Conservation (phyloP, 2,329 filamentous ascomycete species). For the Endocalyx cinctus region DNA sequence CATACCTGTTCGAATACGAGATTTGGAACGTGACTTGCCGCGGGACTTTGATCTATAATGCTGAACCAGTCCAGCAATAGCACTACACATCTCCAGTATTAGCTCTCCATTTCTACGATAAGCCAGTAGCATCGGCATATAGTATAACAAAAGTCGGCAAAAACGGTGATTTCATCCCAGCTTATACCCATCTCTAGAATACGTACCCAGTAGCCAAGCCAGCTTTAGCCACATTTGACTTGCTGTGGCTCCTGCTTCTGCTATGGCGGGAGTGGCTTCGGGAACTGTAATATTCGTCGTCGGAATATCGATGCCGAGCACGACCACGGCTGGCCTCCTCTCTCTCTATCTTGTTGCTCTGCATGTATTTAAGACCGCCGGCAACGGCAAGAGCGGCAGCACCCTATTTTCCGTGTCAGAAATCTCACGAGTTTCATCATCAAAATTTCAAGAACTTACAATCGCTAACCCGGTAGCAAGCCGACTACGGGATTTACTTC, state of each 20-base stretch:
- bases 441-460: slow-evolving; percentile 31
- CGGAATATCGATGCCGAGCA: slow-evolving; percentile 43
- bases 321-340: slow-evolving; percentile 55
- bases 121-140: background rate
- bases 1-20: slow-evolving; percentile 38
- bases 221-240: slow-evolving; percentile 46
- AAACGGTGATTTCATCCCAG: too few relatives aligned
- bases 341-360: slow-evolving; percentile 55
- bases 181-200: too few relatives aligned
- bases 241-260: slow-evolving; percentile 38
- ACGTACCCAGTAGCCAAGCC: slow-evolving; percentile 47
- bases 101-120: slow-evolving; percentile 5
- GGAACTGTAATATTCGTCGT: slow-evolving; percentile 41
- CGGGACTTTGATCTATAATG: slow-evolving; percentile 51
- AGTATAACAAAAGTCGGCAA: too few relatives aligned
- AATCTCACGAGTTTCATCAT: slow-evolving; percentile 1
- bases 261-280: slow-evolving; percentile 39
- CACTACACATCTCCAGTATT: slow-evolving; percentile 26
- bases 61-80: slow-evolving; percentile 53
- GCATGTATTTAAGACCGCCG: slow-evolving; percentile 61
- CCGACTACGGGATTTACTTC: slow-evolving; percentile 33
- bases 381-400: slow-evolving; percentile 60
- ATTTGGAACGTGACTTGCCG: slow-evolving; percentile 35
- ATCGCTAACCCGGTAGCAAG: slow-evolving; percentile 59
- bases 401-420: slow-evolving; percentile 23